Conservation (phyloP, 164 flowering plant genomes). For the Piper longum region DNA sequence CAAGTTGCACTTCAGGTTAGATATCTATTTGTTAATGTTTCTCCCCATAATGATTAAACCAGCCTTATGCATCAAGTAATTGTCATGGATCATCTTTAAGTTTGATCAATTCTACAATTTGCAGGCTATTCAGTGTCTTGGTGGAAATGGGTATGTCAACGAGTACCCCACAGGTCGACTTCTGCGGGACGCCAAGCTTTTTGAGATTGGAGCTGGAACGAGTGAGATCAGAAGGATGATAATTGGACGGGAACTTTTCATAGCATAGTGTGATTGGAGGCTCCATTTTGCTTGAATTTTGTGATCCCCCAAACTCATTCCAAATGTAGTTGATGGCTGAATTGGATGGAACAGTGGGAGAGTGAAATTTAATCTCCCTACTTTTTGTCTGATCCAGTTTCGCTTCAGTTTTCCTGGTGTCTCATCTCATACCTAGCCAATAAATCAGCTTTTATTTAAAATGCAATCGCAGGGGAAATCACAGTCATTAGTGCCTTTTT, state of each 20-base stretch:
- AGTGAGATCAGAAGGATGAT: slow-evolving; percentile 94
- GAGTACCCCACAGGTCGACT: slow-evolving; percentile 92
- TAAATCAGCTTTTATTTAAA: too few relatives aligned
- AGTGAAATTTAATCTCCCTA: too few relatives aligned
- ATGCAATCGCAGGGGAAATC: not conserved
- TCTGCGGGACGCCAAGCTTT: slow-evolving; percentile 93
- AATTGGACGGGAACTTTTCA: slow-evolving; percentile 84
- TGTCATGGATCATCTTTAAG: not conserved
- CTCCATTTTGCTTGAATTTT: not conserved
- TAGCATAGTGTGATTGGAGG: slow-evolving; percentile 26
- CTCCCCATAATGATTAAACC: not conserved
- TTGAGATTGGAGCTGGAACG: slow-evolving; percentile 97
- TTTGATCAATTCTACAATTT: not conserved
- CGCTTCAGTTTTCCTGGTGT: too few relatives aligned
- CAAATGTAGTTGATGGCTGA: not conserved
- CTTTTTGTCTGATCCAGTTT: too few relatives aligned
- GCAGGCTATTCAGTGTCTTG: slow-evolving; percentile 94
- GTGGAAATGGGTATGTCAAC: slow-evolving; percentile 93
- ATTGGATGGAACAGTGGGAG: too few relatives aligned
- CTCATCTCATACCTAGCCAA: too few relatives aligned
- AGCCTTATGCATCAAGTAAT: not conserved
- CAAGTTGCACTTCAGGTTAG: slow-evolving; percentile 95
- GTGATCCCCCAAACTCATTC: not conserved
- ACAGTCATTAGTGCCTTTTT: not conserved
- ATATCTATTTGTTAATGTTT: not conserved